Base-by-base conservation (phyloP, 805 yeast genomes). In the Clavispora fructus region DNA sequence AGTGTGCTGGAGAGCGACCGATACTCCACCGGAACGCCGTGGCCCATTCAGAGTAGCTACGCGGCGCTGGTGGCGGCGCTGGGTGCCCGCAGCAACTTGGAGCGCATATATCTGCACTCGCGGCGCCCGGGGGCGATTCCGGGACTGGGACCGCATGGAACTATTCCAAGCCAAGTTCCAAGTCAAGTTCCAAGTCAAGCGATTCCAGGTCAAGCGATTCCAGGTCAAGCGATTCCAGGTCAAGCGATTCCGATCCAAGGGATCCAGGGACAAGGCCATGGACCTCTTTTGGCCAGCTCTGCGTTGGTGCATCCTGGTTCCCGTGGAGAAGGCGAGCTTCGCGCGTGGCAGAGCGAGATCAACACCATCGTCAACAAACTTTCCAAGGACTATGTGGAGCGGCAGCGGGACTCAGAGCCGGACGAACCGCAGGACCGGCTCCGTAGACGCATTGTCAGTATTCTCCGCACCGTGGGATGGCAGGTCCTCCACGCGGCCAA, bases 321-420 rank as follows among this genome's bases (percentile, higher is more conserved):
- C n/a, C n/a, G n/a, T n/a, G n/a, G n/a, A n/a, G n/a, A n/a, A n/a
- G n/a, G 68, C 37, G 82, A 77, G 35, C 73, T 78, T 49, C 64
- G 70, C 37, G 68, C 64, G 40, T 78, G 83, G 83, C 82, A 77
- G 56, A 69, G 68, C 29, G 82, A 78, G 45, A 74, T 78, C 41
- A 78, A 77, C 49, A 53, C 68, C 41, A 65, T 79, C 7, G 62
- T 79, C 44, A 68, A 65, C 48, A 69, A 71, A 55, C 67, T 79
- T 35, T 65, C 75, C 14, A 60, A 67, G 43, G 82, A 78, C 49
- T 45, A 52, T 25, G 40, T 49, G 10, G 39, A 27, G 30, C 47
- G 53, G 25, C 38, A 45, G 39, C 30, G 30, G 31, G 32, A 14
- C 27, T 31, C 39, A 30, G 51, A 50, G 8, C 26, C 40, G 23